Evolutionary conservation across 805 yeast genomes (phyloP), one percentile per base, ranked within the genome.

Genomic region (Metschnikowia dekortorum): DNA sequence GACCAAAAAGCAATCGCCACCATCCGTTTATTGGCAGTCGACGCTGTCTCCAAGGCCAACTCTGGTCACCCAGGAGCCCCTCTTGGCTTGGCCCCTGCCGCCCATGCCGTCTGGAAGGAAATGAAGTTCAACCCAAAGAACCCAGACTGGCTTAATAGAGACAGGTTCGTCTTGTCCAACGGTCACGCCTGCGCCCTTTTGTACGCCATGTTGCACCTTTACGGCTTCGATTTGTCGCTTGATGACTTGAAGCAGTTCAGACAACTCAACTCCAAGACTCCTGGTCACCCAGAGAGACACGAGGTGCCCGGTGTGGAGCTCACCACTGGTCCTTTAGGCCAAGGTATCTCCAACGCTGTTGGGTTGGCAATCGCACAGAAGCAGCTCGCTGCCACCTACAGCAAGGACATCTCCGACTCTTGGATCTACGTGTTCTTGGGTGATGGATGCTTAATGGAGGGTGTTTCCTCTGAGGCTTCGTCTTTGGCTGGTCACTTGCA

Each of bases 31-130:
- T 80, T 92, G 62, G 83, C 98, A 34, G 88, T 87, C 48, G 99
- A 92, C 70, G 83, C 87, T 58, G 95, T 89, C 55, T 78, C 85
- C 53, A 80, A 83, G 73, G 92, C 97, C 63, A 87, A 92, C 74
- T 86, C 96, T 53, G 99, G 99, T 60, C 99, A 92, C 76, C 99
- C 99, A 49, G 99, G 99, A 77, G 98, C 99, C 48, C 98, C 98
- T 64, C 83, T 92, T 82, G 98, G 98, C 57, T 77, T 92, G 73
- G 97, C 99, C 14, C 96, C 97, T 42, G 85, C 91, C 53, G 96
- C 97, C 55, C 97, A 92, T 72, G 85, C 83, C 50, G 70, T 92
- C 57, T 89, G 85, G 83, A 79, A 83, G 70, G 81, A 81, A 66
- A 79, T 91, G 86, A 85, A 75, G 62, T 82, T 88, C 78, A 89